Evolutionary conservation across 108 stramenopile genomes (phyloP), one percentile per base, ranked within the genome.

Genomic region (Nitzschia putrida): DNA sequence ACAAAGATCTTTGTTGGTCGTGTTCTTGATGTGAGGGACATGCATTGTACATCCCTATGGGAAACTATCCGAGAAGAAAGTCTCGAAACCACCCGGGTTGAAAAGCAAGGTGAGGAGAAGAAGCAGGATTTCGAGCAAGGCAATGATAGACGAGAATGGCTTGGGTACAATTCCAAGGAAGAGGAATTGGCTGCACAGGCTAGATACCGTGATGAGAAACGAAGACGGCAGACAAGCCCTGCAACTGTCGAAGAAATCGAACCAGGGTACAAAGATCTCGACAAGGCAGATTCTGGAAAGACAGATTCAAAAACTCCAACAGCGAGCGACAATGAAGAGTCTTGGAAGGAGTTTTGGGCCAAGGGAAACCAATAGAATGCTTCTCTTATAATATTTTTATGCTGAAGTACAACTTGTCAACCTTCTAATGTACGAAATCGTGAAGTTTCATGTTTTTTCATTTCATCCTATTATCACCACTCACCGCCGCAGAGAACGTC

Each of bases 21-120:
- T n/a, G 69, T 94, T 12, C 53, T 80, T 40, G 65, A 73, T 37
- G 77, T 86, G 39, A 83, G 93, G 20, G 67, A 66, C 45, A 61
- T 91, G 61, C 93, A 94, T 60, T 91, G 88, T 63, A 69, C 82
- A 63, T 84, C 88, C 0, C 73, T 77, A 18, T 94, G 93, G 93
- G 80, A 85, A 51, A 80, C 83, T 5, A 87, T 90, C 42, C 83
- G 90, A 12, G 79, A 87, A 14, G 93, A 89, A 70, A 94, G 93
- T 64, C 75, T 91, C n/a, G 88, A 88, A 63, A 73, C 40, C 25
- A 57, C 45, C 5, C 12, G n/a, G 6, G 25, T 50, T 16, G 63
- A 63, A 20, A 51, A 29, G 14, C 38, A 63, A 49, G 29, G 53
- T 2, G 55, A 53, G 1, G 66, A 60, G 21, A 39, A 52, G 34